phyloP scores from a whole-genome alignment of 208 protist species.

The Trypanosoma vivax region DNA sequence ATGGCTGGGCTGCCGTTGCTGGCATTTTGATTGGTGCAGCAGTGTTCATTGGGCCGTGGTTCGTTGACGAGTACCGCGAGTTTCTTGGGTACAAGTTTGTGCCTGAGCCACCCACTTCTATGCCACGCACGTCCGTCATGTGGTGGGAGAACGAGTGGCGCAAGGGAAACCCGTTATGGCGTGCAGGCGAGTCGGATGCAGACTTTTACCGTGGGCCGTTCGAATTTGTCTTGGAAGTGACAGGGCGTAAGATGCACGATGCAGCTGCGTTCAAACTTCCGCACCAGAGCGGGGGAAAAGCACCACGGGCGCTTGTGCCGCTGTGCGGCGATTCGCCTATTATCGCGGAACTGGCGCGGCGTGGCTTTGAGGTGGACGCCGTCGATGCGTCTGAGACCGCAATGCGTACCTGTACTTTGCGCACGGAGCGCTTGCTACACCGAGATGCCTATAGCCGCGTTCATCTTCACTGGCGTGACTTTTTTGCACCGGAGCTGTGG shows the following conservation, averaged over 20 bases:
- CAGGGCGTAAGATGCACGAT: slow-evolving; percentile 65
- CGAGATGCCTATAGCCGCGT: slow-evolving; percentile 36
- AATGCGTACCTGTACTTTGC: slow-evolving; percentile 55
- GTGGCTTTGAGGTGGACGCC: slow-evolving; percentile 80
- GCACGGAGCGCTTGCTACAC: slow-evolving; percentile 44
- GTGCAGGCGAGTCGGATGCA: slow-evolving; percentile 43
- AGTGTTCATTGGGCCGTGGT: slow-evolving; percentile 70
- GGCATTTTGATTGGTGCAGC: slow-evolving; percentile 60
- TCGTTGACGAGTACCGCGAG: slow-evolving; percentile 67
- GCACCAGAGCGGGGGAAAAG: background rate
- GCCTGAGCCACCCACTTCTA: slow-evolving; percentile 41
- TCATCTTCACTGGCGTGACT: slow-evolving; percentile 67
- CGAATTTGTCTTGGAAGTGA: slow-evolving; percentile 54
- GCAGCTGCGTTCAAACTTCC: slow-evolving; percentile 32
- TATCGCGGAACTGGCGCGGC: slow-evolving; percentile 44
- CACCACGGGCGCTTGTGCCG: slow-evolving; percentile 61
- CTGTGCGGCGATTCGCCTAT: slow-evolving; percentile 89
- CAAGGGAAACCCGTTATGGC: slow-evolving; percentile 75
- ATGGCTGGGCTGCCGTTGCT: slow-evolving; percentile 52
- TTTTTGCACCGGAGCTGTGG: slow-evolving; percentile 81
- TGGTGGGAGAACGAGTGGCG: slow-evolving; percentile 92
- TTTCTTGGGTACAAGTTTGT: slow-evolving; percentile 63
- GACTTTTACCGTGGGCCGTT: slow-evolving; percentile 68
- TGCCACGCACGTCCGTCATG: slow-evolving; percentile 61
- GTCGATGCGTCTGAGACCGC: slow-evolving; percentile 76